Evolutionary conservation across 148 eudicot species (phyloP), one percentile per base, ranked within the genome.

Genomic region (Arctostaphylos glauca): DNA sequence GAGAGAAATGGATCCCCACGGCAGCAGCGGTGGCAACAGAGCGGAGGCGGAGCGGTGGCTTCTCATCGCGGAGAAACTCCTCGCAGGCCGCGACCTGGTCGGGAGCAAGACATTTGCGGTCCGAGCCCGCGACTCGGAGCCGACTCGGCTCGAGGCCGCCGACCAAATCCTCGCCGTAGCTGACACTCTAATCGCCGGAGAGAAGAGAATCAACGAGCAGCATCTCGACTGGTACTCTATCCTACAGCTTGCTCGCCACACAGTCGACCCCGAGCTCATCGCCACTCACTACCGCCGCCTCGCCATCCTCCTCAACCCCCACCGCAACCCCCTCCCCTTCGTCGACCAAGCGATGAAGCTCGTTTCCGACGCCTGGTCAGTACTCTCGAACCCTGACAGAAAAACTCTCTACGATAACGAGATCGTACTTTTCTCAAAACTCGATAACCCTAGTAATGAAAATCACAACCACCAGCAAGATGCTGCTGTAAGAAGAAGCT

Each of bases 121-220:
- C 86, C 93, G 98, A 5, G 98, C 95, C 16, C 88, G 91, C 2
- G 98, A 96, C n/a, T 86, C 98, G 52, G 97, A 96, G 91, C 98
- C 98, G 12, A 80, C 71, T 25, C 44, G 87, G 8, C 93, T 90
- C 83, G 83, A 81, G 2, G 58, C 86, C 4, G 88, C 98, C 68
- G 95, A 94, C 66, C 98, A 90, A 62, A 92, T 94, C 53, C 81
- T 96, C n/a, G 93, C 98, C 48, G 90, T 95, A 9, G 91, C 84
- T 49, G 98, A 95, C 68, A 95, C 98, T 0, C 85, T 95, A 3
- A 76, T 95, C 52, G 94, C 94, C 50, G 92, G 91, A 0, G 96
- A 95, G 68, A 88, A 89, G 74, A 90, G 91, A 82, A 86, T 89
- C 82, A 84, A 86, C 59, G 21, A 58, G 16, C 71, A 66, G 6